Evolutionary conservation across 345 rosid genomes (phyloP).

Genomic region (Garcia nutans): DNA sequence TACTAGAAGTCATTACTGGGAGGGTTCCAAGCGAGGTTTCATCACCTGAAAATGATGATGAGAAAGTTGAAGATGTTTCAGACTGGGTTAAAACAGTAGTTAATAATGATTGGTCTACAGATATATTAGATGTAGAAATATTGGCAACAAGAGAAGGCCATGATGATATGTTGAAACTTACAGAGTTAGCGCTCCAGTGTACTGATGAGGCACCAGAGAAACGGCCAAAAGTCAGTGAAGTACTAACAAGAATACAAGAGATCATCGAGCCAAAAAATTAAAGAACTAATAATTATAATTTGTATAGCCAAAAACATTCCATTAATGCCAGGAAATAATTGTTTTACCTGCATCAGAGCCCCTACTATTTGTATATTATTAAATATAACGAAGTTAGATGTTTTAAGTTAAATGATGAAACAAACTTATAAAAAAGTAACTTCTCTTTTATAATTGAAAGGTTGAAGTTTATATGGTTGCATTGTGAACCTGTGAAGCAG

Average conservation of each 20-base stretch:
- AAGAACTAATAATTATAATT: neutral
- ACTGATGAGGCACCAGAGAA: constrained; percentile 37
- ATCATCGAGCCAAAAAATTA: constrained; percentile 33
- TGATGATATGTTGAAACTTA: constrained; percentile 48
- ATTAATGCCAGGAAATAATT: no score
- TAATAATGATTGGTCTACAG: constrained; percentile 53
- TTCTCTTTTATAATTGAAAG: no score
- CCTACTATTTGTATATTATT: no score
- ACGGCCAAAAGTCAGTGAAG: constrained; percentile 46
- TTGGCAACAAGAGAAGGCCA: constrained; percentile 42
- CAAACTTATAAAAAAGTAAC: no score
- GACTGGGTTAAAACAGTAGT: constrained; percentile 50
- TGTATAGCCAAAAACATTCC: neutral
- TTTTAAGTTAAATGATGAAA: no score
- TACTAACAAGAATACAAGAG: constrained; percentile 43
- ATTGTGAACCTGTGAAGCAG: no score
- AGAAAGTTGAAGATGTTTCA: constrained; percentile 27
- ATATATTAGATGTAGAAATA: constrained; percentile 52
- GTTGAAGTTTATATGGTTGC: no score
- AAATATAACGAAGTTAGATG: no score
- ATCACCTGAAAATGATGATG: neutral
- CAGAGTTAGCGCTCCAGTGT: constrained; percentile 53
- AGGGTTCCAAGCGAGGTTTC: constrained; percentile 36
- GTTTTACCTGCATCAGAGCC: no score
- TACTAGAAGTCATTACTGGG: constrained; percentile 53